phyloP scores from a whole-genome alignment of 495 filamentous ascomycete genomes.

The Hypoxylon subgilvum region DNA sequence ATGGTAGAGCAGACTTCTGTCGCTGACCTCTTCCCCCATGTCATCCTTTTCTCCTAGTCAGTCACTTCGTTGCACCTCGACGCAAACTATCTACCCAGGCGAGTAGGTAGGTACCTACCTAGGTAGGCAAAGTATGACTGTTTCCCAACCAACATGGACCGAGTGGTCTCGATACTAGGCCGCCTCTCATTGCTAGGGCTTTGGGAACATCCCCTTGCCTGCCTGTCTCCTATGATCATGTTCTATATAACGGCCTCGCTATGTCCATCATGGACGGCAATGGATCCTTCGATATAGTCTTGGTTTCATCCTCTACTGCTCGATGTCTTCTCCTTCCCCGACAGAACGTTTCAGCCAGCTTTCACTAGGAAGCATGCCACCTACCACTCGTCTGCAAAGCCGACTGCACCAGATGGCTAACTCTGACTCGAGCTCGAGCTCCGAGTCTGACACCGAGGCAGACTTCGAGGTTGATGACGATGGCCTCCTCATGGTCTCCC shows the following conservation, averaged over 20 bases:
- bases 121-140: conserved; percentile 24
- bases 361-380: conserved; percentile 47
- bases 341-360: conserved; percentile 48
- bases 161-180: conserved; percentile 29
- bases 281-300: conserved; percentile 12
- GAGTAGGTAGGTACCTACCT: background rate
- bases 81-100: no score
- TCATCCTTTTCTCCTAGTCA: conserved; percentile 4
- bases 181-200: conserved; percentile 10
- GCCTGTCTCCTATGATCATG: conserved; percentile 12
- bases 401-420: conserved; percentile 34
- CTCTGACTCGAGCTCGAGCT: conserved; percentile 40
- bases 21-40: conserved; percentile 8
- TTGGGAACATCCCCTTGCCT: background rate
- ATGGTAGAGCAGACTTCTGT: conserved; percentile 1
- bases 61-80: background rate
- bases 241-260: conserved; percentile 35
- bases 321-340: conserved; percentile 45
- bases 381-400: conserved; percentile 31
- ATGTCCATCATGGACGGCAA: conserved; percentile 7
- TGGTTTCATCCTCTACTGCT: conserved; percentile 29
- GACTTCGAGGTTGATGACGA: conserved; percentile 46
- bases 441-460: conserved; percentile 28
- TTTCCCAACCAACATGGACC: conserved; percentile 24
- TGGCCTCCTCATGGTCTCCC: conserved; percentile 42